phyloP scores from a whole-genome alignment of 345 rosid genomes.

The Rhodomyrtus tomentosa region DNA sequence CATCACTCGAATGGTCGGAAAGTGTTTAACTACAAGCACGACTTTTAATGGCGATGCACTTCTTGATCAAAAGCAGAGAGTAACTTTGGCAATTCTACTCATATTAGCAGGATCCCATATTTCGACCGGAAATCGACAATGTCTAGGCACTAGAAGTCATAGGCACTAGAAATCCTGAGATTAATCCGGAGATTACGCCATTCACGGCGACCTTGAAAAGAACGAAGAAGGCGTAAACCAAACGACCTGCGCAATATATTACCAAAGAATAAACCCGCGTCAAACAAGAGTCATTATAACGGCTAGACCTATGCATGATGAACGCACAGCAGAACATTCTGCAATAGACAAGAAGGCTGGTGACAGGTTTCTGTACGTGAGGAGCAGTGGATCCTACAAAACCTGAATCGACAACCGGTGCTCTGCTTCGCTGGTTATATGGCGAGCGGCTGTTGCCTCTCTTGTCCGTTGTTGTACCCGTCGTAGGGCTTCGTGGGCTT shows the following conservation, averaged over 20 bases:
- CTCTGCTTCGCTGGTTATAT: background rate
- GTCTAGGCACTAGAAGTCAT: background rate
- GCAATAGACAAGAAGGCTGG: background rate
- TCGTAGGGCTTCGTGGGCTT: conserved; percentile 43
- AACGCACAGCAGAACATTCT: background rate
- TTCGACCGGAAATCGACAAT: background rate
- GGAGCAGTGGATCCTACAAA: background rate
- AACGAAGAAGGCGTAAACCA: background rate
- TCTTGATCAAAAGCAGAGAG: too few species aligned
- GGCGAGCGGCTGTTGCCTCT: conserved; percentile 16
- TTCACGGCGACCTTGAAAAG: background rate
- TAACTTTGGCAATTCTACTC: too few species aligned
- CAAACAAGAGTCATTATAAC: background rate
- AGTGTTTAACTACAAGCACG: background rate
- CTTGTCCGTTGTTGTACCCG: conserved; percentile 27
- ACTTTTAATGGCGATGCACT: background rate
- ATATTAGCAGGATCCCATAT: too few species aligned
- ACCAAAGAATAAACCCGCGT: background rate
- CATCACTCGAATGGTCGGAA: background rate
- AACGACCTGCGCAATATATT: background rate
- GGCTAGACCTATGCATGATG: background rate
- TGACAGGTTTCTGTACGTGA: background rate
- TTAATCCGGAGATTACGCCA: background rate
- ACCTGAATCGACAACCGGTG: background rate
- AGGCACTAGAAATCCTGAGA: background rate